Base-by-base conservation (phyloP, 1,139 yeast species). In the Candida tetrigidarum region DNA sequence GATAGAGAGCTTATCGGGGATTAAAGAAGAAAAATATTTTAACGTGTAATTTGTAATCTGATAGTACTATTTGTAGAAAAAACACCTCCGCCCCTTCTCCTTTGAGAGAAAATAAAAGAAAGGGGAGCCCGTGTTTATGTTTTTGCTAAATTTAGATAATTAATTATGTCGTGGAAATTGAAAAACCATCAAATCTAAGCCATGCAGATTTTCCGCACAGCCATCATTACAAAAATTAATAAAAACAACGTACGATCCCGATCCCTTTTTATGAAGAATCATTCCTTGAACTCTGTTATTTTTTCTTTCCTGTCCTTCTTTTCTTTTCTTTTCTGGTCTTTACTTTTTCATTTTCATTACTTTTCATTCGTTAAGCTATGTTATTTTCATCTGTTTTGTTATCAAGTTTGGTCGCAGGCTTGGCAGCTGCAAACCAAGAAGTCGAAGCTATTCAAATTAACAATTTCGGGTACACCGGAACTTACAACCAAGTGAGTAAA, bases 391-490 rank as follows among this genome's bases (percentile, higher is more conserved):
- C 40, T 3, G 22, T 37, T n/a, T 27, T 37, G 23, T 20, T 28
- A 11, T 37, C 40, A 6, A 19, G 19, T 7, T n/a, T 37, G 9
- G n/a, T 36, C 16, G 36, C 44, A 12, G 16, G 32, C 19, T 11
- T 34, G 26, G 23, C 38, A 29, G 16, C 16, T 37, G 37, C 44
- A 23, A 25, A 16, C 5, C 18, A 36, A 10, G 48, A 48, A 25
- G 51, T 57, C n/a, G 45, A 57, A 37, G 71, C 72, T 18, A 57
- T 83, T 19, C 76, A 78, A 51, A 83, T 81, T 54, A 69, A 69
- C 8, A 84, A 83, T 56, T 69, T 92, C 46, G 97, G 98, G 22
- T 88, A 75, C 66, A 69, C 86, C 9, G 97, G 97, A 49, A 70
- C 89, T 34, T 92, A 91, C 73, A 63, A 73, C 57, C 83, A 81